Evolutionary conservation across 2,329 filamentous ascomycete species (phyloP), one percentile per base, ranked within the genome.

Genomic region (Colletotrichum incanum): DNA sequence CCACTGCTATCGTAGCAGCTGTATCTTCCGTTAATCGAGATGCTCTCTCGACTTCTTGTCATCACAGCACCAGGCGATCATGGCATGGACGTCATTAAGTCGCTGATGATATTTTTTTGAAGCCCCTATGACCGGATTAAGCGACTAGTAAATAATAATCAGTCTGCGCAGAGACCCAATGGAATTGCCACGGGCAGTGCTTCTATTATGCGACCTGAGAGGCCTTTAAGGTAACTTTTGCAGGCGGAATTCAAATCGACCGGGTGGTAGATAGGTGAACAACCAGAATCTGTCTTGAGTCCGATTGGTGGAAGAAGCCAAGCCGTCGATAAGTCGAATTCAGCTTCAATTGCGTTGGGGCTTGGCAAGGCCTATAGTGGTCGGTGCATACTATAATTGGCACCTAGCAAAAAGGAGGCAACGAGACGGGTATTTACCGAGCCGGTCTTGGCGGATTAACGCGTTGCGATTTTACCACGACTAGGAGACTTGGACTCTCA

Each of bases 231-330:
- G 28, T 31, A 31, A 31, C 28, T 5, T 31, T 31, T 31, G 4
- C 28, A 31, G 28, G 4, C 45, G n/a, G n/a, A 47, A 47, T 4
- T 23, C 45, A 47, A 9, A 9, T 47, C 23, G 5, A 9, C 20
- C 9, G 20, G 45, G n/a, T 47, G 9, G 9, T 23, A 11, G 18
- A 9, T 23, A 4, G 18, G 9, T 8, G 1, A n/a, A 6, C 7
- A 11, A 4, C 45, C 23, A n/a, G 20, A 23, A 9, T 12, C 20
- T 12, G 7, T 47, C 9, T 26, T 26, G 55, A 39, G 55, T 58
- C 34, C 34, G 60, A 63, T 63, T 63, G 60, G 60, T 63, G 60
- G 60, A 63, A 63, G 43, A 63, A 63, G 60, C 45, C 31, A 63
- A 26, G 45, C 60, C 60, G 60, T 26, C 7, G 16, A 5, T 11